These are phyloP conservation scores for Leccinum fallax DNA, from an alignment of 1,284 basidiomycete species.

Conservation along the genomic window DNA sequence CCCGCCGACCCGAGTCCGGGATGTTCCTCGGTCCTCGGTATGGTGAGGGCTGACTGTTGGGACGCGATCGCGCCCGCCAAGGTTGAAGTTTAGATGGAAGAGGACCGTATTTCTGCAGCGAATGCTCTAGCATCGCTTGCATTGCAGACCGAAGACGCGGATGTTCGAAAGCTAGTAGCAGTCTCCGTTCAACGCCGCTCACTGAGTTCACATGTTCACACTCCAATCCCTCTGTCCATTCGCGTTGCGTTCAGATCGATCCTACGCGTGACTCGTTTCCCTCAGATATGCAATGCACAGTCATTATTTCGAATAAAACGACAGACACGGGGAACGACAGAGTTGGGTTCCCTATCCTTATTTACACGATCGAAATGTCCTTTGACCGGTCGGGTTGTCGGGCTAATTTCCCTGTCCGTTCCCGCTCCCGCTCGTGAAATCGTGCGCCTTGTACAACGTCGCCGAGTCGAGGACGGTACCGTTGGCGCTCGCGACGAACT, in stretches of 20 bases:
- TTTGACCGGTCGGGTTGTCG: neutral
- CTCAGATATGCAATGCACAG: neutral
- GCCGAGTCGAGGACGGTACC: constrained; percentile 28
- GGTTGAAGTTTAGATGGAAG: constrained; percentile 68
- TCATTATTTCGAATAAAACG: neutral
- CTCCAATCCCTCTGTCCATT: neutral
- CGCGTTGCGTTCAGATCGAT: neutral
- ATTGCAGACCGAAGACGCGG: constrained; percentile 65
- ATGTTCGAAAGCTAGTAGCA: constrained; percentile 63
- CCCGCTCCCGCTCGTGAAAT: constrained; percentile 5
- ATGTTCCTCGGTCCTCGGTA: constrained; percentile 69
- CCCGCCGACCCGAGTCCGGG: constrained; percentile 49
- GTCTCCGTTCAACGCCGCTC: neutral
- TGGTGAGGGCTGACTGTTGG: constrained; percentile 68
- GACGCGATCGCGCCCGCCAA: constrained; percentile 62
- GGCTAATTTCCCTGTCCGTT: neutral
- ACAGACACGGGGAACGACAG: neutral
- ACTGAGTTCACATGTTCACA: neutral
- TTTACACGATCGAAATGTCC: neutral
- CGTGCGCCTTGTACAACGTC: constrained; percentile 32
- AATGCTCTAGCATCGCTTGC: constrained; percentile 72
- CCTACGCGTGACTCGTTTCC: neutral
- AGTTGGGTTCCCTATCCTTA: neutral
- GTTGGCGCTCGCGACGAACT: constrained; percentile 33
- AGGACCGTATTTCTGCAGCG: constrained; percentile 66